Percentiles rank a stretch among this genome's conserved stretches.
Conservation (phyloP, 306 rosid genomes). For the Malus fusca region DNA sequence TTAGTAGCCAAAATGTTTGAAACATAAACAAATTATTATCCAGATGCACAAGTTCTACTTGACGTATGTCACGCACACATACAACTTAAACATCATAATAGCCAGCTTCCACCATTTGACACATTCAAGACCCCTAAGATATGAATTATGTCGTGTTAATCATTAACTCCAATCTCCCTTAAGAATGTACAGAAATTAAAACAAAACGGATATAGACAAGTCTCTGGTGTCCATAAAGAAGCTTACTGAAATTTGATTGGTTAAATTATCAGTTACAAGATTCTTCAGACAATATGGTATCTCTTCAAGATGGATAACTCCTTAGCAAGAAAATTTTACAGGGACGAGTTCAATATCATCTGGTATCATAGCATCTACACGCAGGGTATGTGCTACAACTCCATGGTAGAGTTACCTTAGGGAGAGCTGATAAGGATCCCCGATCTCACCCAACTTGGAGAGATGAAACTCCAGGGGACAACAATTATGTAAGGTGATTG, state of each 20-base stretch:
- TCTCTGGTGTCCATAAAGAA: background rate
- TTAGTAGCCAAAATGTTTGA: background rate
- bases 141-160: background rate
- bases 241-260: background rate
- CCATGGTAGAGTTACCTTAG: background rate
- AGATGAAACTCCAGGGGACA: background rate
- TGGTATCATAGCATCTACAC: background rate
- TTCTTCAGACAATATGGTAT: background rate
- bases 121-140: background rate
- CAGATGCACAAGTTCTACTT: background rate
- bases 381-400: background rate
- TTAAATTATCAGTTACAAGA: background rate
- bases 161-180: background rate
- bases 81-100: background rate
- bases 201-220: background rate
- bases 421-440: background rate
- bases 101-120: background rate
- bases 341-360: background rate
- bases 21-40: background rate
- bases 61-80: background rate
- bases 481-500: background rate
- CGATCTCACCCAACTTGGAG: too few species aligned
- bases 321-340: background rate
- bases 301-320: background rate
- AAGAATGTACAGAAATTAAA: background rate